Percentiles rank a stretch among this genome's conserved stretches.
These are phyloP conservation scores for Thelephora ganbajun DNA, from an alignment of 768 basidiomycete species.

Conservation along the genomic window DNA sequence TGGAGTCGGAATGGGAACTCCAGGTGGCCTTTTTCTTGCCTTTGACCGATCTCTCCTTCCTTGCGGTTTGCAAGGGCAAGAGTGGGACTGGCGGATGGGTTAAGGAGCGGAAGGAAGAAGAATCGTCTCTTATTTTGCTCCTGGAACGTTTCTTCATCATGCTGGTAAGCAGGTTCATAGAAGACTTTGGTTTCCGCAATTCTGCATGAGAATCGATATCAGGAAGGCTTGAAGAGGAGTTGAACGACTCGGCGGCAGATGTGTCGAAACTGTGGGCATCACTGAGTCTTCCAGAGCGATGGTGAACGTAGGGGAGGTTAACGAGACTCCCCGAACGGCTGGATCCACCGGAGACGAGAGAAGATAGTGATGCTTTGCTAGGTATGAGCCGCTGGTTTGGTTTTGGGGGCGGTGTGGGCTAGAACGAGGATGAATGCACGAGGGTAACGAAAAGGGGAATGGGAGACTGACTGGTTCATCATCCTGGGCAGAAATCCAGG, in stretches of 20 bases:
- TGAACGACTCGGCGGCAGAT: slow-evolving; percentile 16
- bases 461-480: slow-evolving; percentile 10
- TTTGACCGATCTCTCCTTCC: slow-evolving; percentile 14
- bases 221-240: background rate
- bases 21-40: slow-evolving; percentile 18
- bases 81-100: slow-evolving; percentile 13
- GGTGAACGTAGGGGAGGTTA: slow-evolving; percentile 12
- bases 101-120: slow-evolving; percentile 21
- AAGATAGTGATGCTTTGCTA: slow-evolving; percentile 27
- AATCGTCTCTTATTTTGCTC: slow-evolving; percentile 24
- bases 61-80: slow-evolving; percentile 13
- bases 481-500: slow-evolving; percentile 5
- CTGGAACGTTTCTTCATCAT: slow-evolving; percentile 28
- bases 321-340: slow-evolving; percentile 20
- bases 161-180: slow-evolving; percentile 25
- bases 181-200: slow-evolving; percentile 35
- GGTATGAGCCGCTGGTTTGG: slow-evolving; percentile 22
- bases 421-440: slow-evolving; percentile 1
- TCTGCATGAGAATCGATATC: slow-evolving; percentile 15
- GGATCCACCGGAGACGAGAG: slow-evolving; percentile 15
- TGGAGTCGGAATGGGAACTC: slow-evolving; percentile 18
- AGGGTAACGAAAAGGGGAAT: background rate
- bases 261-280: slow-evolving; percentile 10
- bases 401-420: slow-evolving; percentile 34
- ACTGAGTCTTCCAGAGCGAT: slow-evolving; percentile 10